phyloP scores from a whole-genome alignment of 768 basidiomycete species.

The Rickenella mellea region DNA sequence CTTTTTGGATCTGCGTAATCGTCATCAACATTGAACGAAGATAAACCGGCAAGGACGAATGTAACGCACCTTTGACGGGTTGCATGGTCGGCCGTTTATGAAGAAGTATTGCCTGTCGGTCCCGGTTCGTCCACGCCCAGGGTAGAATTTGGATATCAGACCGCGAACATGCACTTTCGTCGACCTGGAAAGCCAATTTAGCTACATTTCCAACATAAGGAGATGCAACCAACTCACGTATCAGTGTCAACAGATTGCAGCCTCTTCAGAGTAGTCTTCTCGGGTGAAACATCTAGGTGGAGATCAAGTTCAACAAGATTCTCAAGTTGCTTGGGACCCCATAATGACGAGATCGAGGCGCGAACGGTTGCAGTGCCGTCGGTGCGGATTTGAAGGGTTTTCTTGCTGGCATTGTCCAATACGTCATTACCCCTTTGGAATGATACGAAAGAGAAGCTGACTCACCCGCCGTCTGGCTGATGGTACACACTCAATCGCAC shows the following conservation, averaged over 20 bases:
- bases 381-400: constrained; percentile 63
- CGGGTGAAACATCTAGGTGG: constrained; percentile 57
- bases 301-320: constrained; percentile 68
- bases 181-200: constrained; percentile 2
- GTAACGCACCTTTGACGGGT: constrained; percentile 51
- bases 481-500: constrained; percentile 72
- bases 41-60: background rate
- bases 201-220: too few species aligned
- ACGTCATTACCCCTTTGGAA: too few species aligned
- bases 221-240: constrained; percentile 1
- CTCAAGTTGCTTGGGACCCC: constrained; percentile 77
- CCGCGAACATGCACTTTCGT: constrained; percentile 54
- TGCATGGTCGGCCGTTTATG: constrained; percentile 86
- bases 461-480: constrained; percentile 61
- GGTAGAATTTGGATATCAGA: constrained; percentile 72
- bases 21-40: background rate
- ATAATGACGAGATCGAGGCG: constrained; percentile 62
- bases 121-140: constrained; percentile 66
- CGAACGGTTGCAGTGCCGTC: constrained; percentile 54
- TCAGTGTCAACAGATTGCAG: constrained; percentile 12
- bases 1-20: constrained; percentile 66
- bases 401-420: constrained; percentile 32
- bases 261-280: constrained; percentile 38
- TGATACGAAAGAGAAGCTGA: constrained; percentile 3
- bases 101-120: constrained; percentile 89